Base-by-base conservation (phyloP, 768 basidiomycete genomes). In the Tulasnella calospora region DNA sequence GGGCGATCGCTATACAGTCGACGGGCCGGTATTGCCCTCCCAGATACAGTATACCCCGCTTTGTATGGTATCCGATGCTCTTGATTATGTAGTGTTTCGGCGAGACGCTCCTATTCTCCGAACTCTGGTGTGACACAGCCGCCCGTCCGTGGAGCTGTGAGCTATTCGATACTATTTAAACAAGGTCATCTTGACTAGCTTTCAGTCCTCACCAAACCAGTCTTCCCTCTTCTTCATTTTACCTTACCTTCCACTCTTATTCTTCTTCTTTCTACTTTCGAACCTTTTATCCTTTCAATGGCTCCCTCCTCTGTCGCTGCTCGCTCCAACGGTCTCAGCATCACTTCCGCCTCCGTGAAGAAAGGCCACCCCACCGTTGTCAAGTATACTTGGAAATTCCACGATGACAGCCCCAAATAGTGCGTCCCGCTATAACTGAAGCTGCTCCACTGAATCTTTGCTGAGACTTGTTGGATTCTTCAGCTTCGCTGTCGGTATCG, bases 321-420 rank as follows among this genome's bases (percentile, higher is more conserved):
- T 33, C 61, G 61, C 33, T 67, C 61, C 61, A 67, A 67, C 61
- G 61, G 61, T 33, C 2, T 67, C 33, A 67, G 61, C 33, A 67
- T 67, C 61, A 67, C 61, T 27, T 67, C 61, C 33, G 61, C 61
- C 33, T 27, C 61, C 8, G 61, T 67, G 0, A 67, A 67, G 61
- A 67, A 67, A 27, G 61, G 61, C 12, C 21, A 67, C 33, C 61
- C 61, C 33, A 67, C 61, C 33, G 61, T 67, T 67, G 33, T 67
- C 61, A 67, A 67, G 61, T 67, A 67, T 17, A 30, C 61, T 33
- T 67, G 61, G 61, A 67, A 67, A 12, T 67, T 67, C 61, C 61
- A 67, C 12, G 61, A 67, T 67, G 33, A 67, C 12, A 67, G 61
- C 15, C 61, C 61, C 61, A 67, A 67, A 67, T 33, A 27, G 61